These are phyloP conservation scores for Aspergillus sp. DNA, from an alignment of 2,329 filamentous ascomycete genomes.

Conservation along the genomic window DNA sequence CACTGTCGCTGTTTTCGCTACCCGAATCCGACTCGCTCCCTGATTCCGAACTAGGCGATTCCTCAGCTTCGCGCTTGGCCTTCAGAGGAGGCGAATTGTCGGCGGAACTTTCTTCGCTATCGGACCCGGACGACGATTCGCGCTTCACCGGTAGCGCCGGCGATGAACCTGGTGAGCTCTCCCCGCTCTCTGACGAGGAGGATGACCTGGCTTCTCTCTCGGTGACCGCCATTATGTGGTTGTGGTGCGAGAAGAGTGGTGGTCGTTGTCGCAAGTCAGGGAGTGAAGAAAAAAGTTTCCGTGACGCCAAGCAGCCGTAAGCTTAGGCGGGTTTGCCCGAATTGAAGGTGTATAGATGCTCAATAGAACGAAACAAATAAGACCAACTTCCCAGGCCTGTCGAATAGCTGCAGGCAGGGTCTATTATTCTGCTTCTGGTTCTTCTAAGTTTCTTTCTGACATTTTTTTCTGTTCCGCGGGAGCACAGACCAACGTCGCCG, in stretches of 20 bases:
- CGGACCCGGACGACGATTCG: constrained; percentile 7
- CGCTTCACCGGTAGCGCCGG: background rate
- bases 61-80: constrained; percentile 10
- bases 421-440: background rate
- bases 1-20: background rate
- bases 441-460: background rate
- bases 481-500: constrained; percentile 30
- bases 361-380: too few relatives aligned
- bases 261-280: background rate
- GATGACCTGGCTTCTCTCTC: constrained; percentile 2
- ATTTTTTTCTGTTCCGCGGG: constrained; percentile 14
- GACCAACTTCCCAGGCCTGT: too few relatives aligned
- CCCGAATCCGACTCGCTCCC: constrained; percentile 8
- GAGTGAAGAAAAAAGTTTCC: background rate
- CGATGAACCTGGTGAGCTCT: background rate
- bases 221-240: background rate
- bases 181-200: constrained; percentile 1
- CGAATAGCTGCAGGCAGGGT: too few relatives aligned
- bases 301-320: too few relatives aligned
- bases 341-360: too few relatives aligned
- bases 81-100: constrained; percentile 21
- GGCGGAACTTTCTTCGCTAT: constrained; percentile 9
- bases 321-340: too few relatives aligned
- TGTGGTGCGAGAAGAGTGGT: background rate
- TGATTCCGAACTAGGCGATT: constrained; percentile 10